Base-by-base conservation (phyloP, 306 rosid species). In the Datisca glomerata region DNA sequence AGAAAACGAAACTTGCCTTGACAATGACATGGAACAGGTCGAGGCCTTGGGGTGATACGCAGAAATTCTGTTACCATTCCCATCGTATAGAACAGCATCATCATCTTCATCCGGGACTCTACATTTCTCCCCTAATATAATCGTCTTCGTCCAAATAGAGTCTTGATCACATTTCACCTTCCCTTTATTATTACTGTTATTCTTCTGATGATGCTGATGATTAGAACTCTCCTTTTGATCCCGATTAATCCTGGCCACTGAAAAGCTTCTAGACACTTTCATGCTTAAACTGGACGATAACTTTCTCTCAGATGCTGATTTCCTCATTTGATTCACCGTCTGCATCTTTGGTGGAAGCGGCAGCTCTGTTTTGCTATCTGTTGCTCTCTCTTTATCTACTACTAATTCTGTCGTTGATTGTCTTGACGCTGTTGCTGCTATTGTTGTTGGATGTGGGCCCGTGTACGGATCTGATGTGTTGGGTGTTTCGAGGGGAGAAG, bases 41-140 rank as follows among this genome's bases (percentile, higher is more conserved):
- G 50, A 21, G 5, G 52, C 56, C 36, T 43, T 73, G 1, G 82
- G 86, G 9, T 67, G 94, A 24, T 82, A 82, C 0, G 93, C 80
- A 0, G 81, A 13, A 2, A 87, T 73, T 46, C 15, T 82, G 53
- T 73, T 79, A 0, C 96, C 94, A 15, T 64, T 76, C 0, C 73
- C 70, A 19, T 82, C 76, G 38, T 56, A 69, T 3, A 87, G 69
- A 0, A 67, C 65, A 20, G 70, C 66, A 4, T 51, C 57, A 24
- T 34, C 64, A 7, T 73, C 75, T 12, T 68, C 75, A 16, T 70
- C 72, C 3, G 86, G 63, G 4, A 61, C 75, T 45, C 23, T 65
- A 34, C 94, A 81, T 57, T 79, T 86, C 18, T 64, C 96, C 2
- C 96, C 96, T 9, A 86, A 19, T 41, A 86, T 86, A 38, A 86